These are phyloP conservation scores for Styphnolobium japonicum DNA, from an alignment of 306 rosid species.

Conservation along the genomic window DNA sequence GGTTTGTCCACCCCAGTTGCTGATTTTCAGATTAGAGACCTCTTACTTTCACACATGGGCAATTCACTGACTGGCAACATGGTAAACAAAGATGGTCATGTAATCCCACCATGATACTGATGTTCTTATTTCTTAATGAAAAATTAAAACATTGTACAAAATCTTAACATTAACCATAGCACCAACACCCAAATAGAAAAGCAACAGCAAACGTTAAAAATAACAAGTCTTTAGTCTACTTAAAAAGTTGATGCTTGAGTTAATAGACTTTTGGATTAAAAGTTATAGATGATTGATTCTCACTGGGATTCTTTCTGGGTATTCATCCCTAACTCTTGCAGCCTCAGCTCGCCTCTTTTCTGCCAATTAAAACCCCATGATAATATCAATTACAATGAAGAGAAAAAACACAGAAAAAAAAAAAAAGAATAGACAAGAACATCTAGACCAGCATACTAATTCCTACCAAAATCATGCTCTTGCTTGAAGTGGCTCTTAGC, in stretches of 20 bases:
- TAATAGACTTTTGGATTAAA: no score
- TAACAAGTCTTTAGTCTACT: not conserved
- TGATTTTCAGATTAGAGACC: not conserved
- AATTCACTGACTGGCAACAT: not conserved
- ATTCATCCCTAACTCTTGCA: slow-evolving; percentile 40
- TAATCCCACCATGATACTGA: not conserved
- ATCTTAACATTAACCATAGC: not conserved
- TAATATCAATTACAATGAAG: not conserved
- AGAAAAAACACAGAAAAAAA: not conserved
- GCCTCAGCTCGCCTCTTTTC: slow-evolving; percentile 60
- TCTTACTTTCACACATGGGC: not conserved
- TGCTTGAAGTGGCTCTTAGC: slow-evolving; percentile 46
- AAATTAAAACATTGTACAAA: not conserved
- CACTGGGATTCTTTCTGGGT: slow-evolving; percentile 62
- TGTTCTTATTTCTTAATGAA: not conserved
- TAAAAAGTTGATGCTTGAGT: not conserved
- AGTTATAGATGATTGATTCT: slow-evolving; percentile 32
- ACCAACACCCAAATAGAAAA: not conserved
- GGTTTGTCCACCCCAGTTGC: not conserved
- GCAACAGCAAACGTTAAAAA: not conserved
- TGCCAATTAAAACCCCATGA: slow-evolving; percentile 8
- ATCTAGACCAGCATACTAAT: not conserved
- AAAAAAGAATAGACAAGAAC: not conserved
- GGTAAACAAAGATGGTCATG: not conserved
- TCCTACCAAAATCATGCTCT: slow-evolving; percentile 44